Evolutionary conservation across 108 stramenopile genomes (phyloP), one percentile per base, ranked within the genome.

Genomic region (Pseudonitzschia pungens): DNA sequence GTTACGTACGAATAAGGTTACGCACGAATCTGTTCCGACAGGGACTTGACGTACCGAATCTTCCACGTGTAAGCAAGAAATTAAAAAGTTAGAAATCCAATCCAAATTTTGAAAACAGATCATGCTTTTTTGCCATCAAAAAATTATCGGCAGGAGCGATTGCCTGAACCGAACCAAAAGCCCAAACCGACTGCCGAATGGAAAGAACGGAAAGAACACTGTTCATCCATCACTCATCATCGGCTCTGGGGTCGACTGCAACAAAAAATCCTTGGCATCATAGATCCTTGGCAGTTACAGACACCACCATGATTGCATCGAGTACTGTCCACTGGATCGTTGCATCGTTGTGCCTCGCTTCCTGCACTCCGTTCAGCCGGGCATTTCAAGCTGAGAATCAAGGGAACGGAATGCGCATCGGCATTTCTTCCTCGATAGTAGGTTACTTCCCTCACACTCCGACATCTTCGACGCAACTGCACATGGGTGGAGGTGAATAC

Each of bases 381-480:
- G 60, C 60, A 14, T 62, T 62, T 40, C 60, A 40, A 33, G 32
- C 60, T 33, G 10, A 62, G 27, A 14, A 40, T 62, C 16, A 22
- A 10, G 26, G 9, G 21, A 22, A 22, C 24, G 54, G 54, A 22
- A 48, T 48, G 45, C 45, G 45, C 14, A 18, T 48, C 18, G 45
- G 45, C 45, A 48, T 48, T 11, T 48, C 45, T 12, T 18, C 36
- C 36, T 36, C 36, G 4, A 36, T 5, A 5, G 4, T 5, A 36
- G 36, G 36, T 6, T 36, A 6, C 36, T 5, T 5, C 36, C 2
- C 36, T 36, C 36, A 2, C 6, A 36, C 36, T 6, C 36, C 36
- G 36, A 36, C 24, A 2, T 6, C 54, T 20, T n/a, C 60, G 60
- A 62, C 29, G 32, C 60, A 62, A n/a, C 36, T 62, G 60, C 33